Percentiles rank a stretch among this genome's conserved stretches.
phyloP scores from a whole-genome alignment of 2,329 filamentous ascomycete species.

The Talaromyces funiculosus region DNA sequence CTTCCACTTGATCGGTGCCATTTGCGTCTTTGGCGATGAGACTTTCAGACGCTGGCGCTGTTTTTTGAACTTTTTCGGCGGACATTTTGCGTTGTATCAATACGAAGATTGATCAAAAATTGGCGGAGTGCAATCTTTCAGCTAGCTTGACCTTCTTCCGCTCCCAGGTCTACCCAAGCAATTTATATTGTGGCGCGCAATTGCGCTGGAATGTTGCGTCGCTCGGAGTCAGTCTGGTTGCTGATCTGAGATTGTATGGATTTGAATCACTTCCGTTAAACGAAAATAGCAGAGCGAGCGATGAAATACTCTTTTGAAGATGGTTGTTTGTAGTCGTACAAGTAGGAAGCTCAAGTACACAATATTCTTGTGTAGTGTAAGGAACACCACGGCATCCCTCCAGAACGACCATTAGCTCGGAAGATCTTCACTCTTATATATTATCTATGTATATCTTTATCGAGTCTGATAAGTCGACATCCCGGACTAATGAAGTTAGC shows the following conservation, averaged over 20 bases:
- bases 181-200: neutral
- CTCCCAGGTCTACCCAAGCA: too few relatives aligned
- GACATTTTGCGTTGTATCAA: neutral
- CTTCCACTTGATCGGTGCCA: slow-evolving; percentile 26
- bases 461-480: neutral
- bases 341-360: neutral
- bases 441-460: neutral
- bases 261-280: too few relatives aligned
- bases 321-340: neutral
- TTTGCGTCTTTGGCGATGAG: slow-evolving; percentile 12
- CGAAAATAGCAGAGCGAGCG: too few relatives aligned
- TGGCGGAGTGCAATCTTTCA: too few relatives aligned
- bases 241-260: neutral
- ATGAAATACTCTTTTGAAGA: neutral
- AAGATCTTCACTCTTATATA: neutral
- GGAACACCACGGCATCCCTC: neutral
- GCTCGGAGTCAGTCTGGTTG: neutral
- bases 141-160: too few relatives aligned
- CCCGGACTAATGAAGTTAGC: neutral
- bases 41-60: neutral
- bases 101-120: too few relatives aligned
- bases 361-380: neutral
- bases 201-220: neutral
- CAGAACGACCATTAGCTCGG: neutral
- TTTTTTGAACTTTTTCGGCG: neutral